phyloP scores from a whole-genome alignment of 2,329 filamentous ascomycete species.

The Stachybotrys chlorohalonatus region DNA sequence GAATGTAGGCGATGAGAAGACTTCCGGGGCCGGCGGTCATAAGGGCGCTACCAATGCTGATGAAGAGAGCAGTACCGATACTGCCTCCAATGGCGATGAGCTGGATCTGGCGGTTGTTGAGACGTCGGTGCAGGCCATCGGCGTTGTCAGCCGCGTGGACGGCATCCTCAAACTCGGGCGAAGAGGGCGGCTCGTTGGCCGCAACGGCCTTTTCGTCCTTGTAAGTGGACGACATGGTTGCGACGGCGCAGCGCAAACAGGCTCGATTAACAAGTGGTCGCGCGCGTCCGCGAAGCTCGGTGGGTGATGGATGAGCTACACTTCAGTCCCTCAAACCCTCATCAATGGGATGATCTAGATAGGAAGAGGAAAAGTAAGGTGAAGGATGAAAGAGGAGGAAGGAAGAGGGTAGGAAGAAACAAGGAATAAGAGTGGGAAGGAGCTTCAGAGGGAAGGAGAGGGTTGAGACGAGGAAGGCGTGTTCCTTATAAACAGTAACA shows the following conservation, averaged over 20 bases:
- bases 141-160: conserved; percentile 19
- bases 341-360: neutral
- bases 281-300: no score
- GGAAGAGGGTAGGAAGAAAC: neutral
- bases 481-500: neutral
- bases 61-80: conserved; percentile 50
- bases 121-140: conserved; percentile 34
- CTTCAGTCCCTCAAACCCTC: neutral
- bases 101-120: conserved; percentile 48
- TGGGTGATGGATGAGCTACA: no score
- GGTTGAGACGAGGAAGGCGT: neutral
- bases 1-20: conserved; percentile 48
- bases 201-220: conserved; percentile 20
- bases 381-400: neutral
- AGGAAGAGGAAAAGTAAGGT: neutral
- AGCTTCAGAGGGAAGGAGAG: neutral
- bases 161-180: conserved; percentile 12
- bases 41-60: conserved; percentile 50
- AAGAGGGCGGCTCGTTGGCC: conserved; percentile 11
- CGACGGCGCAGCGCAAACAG: neutral
- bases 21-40: conserved; percentile 34
- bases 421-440: neutral
- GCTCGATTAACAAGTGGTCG: no score
- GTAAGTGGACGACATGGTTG: conserved; percentile 1
- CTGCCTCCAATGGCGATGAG: conserved; percentile 50